A percentile compares a stretch with the other conserved stretches of the same genome.
These are phyloP conservation scores for Echium plantagineum DNA, from an alignment of 257 asterid genomes.

Conservation along the genomic window DNA sequence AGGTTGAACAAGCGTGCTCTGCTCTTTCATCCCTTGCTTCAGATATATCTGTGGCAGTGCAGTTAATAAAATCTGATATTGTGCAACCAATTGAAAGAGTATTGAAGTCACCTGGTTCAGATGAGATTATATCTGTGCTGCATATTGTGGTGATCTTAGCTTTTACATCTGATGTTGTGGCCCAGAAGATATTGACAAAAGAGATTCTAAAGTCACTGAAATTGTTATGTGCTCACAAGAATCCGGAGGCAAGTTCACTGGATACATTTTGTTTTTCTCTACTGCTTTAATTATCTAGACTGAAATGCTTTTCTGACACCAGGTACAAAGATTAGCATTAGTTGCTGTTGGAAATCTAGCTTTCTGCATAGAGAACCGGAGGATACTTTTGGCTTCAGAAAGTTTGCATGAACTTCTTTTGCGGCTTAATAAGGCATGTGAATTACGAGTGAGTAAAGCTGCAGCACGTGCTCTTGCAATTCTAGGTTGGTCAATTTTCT, in stretches of 20 bases:
- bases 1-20: slow-evolving; percentile 99
- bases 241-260: slow-evolving; percentile 66
- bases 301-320: slow-evolving; percentile 10
- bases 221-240: slow-evolving; percentile 64
- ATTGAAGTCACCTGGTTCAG: slow-evolving; percentile 62
- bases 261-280: slow-evolving; percentile 9
- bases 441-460: slow-evolving; percentile 74
- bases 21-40: slow-evolving; percentile 93
- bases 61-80: slow-evolving; percentile 80
- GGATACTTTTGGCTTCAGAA: slow-evolving; percentile 74
- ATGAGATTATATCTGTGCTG: slow-evolving; percentile 81
- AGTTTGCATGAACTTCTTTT: slow-evolving; percentile 94
- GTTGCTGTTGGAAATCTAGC: slow-evolving; percentile 86
- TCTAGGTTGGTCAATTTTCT: slow-evolving; percentile 42
- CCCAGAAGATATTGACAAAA: slow-evolving; percentile 85
- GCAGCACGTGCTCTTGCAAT: slow-evolving; percentile 97
- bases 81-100: slow-evolving; percentile 96
- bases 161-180: slow-evolving; percentile 75
- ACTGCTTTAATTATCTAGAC: slow-evolving; percentile 15
- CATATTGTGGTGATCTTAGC: slow-evolving; percentile 86
- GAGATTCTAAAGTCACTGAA: slow-evolving; percentile 75
- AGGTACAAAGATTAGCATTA: slow-evolving; percentile 92
- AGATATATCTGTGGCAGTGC: slow-evolving; percentile 83
- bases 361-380: slow-evolving; percentile 89
- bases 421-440: slow-evolving; percentile 72